Conservation (phyloP, 768 basidiomycete species). For the Hypholoma fasciculare region DNA sequence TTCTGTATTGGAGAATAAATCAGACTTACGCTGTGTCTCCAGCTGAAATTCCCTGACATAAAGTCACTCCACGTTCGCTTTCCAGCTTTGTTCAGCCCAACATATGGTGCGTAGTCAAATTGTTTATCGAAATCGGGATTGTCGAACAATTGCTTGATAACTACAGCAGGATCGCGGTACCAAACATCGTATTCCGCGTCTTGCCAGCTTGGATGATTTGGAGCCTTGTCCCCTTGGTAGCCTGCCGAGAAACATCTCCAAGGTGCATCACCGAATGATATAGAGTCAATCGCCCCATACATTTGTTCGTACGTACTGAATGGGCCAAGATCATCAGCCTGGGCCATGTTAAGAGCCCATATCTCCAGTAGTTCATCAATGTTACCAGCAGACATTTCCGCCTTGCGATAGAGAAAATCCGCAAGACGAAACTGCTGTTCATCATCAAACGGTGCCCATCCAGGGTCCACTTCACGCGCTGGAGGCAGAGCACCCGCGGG, state of each 20-base stretch:
- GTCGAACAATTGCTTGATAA: constrained; percentile 24
- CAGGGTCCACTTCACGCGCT: background rate
- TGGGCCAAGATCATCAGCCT: constrained; percentile 29
- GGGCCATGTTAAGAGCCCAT: constrained; percentile 5
- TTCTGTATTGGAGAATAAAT: too few species aligned
- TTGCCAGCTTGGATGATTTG: background rate
- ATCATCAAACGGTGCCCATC: constrained; percentile 12
- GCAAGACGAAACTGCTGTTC: constrained; percentile 18
- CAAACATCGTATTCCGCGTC: constrained; percentile 25
- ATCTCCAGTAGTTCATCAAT: constrained; percentile 15
- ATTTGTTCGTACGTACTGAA: background rate
- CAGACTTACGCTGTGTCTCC: constrained; percentile 39
- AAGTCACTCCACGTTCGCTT: constrained; percentile 31
- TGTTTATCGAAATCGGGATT: constrained; percentile 31
- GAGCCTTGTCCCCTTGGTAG: constrained; percentile 29
- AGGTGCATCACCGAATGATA: constrained; percentile 26
- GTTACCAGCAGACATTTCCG: constrained; percentile 15
- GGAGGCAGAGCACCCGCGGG: background rate
- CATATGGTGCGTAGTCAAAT: constrained; percentile 25
- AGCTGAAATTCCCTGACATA: constrained; percentile 41
- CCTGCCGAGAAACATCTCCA: constrained; percentile 31
- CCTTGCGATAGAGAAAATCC: constrained; percentile 16
- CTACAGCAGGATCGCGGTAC: constrained; percentile 26
- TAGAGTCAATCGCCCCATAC: background rate
- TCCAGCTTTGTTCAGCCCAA: constrained; percentile 11